A percentile compares a stretch with the other conserved stretches of the same genome.
Evolutionary conservation across 1,139 yeast genomes (phyloP).

Genomic region (Diutina catenulata): DNA sequence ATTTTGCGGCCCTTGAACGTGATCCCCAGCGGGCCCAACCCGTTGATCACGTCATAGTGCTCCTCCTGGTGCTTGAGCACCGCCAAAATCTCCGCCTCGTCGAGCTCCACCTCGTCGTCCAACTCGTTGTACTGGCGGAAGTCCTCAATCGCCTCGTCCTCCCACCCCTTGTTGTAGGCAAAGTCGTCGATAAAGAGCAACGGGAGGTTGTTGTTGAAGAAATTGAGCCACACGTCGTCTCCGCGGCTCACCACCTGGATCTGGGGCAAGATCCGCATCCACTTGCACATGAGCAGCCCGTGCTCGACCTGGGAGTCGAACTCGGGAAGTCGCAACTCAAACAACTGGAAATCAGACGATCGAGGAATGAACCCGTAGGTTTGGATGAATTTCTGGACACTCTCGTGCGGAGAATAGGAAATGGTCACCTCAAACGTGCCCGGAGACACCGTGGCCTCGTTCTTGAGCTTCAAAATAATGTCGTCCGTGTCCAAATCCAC

Average conservation of each 20-base stretch:
- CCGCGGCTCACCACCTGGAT: constrained; percentile 7
- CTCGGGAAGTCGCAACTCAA: constrained; percentile 6
- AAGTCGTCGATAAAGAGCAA: constrained; percentile 12
- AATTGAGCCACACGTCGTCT: constrained; percentile 8
- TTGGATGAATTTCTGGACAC: constrained; percentile 31
- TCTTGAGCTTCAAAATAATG: constrained; percentile 23
- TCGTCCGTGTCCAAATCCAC: constrained; percentile 38
- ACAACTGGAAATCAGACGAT: constrained; percentile 6
- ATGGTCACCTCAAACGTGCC: constrained; percentile 29
- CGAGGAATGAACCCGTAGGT: constrained; percentile 47
- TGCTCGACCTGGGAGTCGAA: constrained; percentile 1
- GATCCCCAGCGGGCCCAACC: constrained; percentile 9
- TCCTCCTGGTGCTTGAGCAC: constrained; percentile 16
- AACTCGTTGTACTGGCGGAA: constrained; percentile 8
- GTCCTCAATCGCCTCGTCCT: background rate
- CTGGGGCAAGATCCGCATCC: constrained; percentile 13
- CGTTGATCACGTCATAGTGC: constrained; percentile 16
- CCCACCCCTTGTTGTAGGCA: constrained; percentile 12
- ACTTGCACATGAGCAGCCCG: constrained; percentile 9
- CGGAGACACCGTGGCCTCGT: constrained; percentile 6
- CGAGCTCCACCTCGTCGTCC: constrained; percentile 8
- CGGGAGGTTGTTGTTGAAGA: constrained; percentile 10
- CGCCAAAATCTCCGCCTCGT: constrained; percentile 10
- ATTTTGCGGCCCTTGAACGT: background rate
- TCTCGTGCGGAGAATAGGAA: constrained; percentile 36